Percentiles rank a stretch among this genome's conserved stretches.
Evolutionary conservation across 1,284 basidiomycete genomes (phyloP).

Genomic region (Exobasidium cylindrosporum): DNA sequence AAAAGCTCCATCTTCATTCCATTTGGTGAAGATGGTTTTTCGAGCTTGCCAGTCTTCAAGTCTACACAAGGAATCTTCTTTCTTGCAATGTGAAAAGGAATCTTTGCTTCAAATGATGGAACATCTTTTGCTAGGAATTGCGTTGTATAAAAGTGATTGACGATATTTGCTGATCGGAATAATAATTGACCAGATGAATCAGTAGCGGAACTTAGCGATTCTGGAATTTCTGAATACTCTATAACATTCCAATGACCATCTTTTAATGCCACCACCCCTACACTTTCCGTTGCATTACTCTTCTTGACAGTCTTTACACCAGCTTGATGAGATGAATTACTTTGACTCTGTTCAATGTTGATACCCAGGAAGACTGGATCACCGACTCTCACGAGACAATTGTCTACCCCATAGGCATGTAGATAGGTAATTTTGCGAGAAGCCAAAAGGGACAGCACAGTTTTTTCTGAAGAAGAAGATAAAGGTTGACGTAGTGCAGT

Average conservation of each 20-base stretch:
- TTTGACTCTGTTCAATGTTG: constrained; percentile 75
- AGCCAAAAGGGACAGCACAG: constrained; percentile 80
- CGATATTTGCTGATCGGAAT: constrained; percentile 96
- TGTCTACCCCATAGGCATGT: constrained; percentile 96
- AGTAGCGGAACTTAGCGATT: constrained; percentile 75
- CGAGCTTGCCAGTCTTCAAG: constrained; percentile 61
- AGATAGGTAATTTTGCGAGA: constrained; percentile 79
- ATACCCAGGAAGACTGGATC: constrained; percentile 96
- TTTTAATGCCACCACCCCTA: constrained; percentile 86
- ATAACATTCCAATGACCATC: constrained; percentile 84
- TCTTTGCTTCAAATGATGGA: constrained; percentile 73
- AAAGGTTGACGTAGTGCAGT: constrained; percentile 81
- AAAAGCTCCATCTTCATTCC: constrained; percentile 99
- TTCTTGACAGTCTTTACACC: constrained; percentile 97
- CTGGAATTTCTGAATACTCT: constrained; percentile 94
- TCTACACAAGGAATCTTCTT: constrained; percentile 88
- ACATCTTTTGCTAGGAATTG: constrained; percentile 77
- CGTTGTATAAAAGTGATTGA: constrained; percentile 95
- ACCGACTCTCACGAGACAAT: constrained; percentile 94
- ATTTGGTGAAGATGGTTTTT: constrained; percentile 83
- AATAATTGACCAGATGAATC: constrained; percentile 65
- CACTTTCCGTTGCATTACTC: constrained; percentile 77
- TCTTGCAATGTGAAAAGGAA: constrained; percentile 95
- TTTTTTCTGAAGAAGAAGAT: constrained; percentile 57
- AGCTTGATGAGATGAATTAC: constrained; percentile 61